phyloP scores from a whole-genome alignment of 768 basidiomycete genomes.

The Lentinus tigrinus region DNA sequence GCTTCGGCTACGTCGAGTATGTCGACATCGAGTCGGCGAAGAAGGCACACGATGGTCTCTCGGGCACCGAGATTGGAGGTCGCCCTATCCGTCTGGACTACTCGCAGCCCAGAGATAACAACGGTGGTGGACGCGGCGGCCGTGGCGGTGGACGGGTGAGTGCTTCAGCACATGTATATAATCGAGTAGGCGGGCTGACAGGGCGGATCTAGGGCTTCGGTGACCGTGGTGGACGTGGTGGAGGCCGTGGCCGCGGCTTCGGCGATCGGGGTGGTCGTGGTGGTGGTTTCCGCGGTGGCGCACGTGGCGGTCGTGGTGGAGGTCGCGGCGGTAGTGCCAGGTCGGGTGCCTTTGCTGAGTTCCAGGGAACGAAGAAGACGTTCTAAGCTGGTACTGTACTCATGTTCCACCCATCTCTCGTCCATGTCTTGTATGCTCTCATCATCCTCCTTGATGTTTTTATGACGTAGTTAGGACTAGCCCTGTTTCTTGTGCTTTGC shows the following conservation, averaged over 20 bases:
- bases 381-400: constrained; percentile 34
- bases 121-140: constrained; percentile 49
- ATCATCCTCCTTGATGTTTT: background rate
- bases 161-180: background rate
- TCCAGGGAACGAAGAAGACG: constrained; percentile 68
- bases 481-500: background rate
- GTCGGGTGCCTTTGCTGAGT: constrained; percentile 61
- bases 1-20: constrained; percentile 97
- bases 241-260: constrained; percentile 33
- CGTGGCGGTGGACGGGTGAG: constrained; percentile 28
- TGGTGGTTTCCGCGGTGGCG: constrained; percentile 41
- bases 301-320: constrained; percentile 38
- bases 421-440: constrained; percentile 2
- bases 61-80: constrained; percentile 78
- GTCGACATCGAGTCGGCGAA: constrained; percentile 75
- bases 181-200: background rate
- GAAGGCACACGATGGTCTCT: constrained; percentile 70
- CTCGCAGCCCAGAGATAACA: constrained; percentile 74
- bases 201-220: constrained; percentile 31
- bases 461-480: background rate
- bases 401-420: background rate
- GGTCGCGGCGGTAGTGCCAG: constrained; percentile 48
- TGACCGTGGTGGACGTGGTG: constrained; percentile 34
- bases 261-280: constrained; percentile 37
- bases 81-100: constrained; percentile 81